Evolutionary conservation across 2,329 filamentous ascomycete species (phyloP), one percentile per base, ranked within the genome.

Genomic region (Curvularia sp.): DNA sequence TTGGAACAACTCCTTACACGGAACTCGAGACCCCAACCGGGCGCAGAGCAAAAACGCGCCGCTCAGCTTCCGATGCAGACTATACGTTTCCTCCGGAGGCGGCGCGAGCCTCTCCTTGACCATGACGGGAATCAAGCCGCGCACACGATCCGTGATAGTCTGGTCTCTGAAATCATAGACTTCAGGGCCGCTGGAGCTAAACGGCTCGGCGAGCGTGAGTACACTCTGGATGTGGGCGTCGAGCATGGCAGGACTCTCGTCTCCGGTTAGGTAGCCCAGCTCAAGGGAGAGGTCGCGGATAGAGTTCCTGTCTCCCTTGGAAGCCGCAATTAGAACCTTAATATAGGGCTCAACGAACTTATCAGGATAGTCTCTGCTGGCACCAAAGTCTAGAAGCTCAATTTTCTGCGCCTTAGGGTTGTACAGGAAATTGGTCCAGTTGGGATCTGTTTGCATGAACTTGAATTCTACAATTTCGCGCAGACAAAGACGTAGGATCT

Each of bases 371-470:
- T 93, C 94, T 69, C 95, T 85, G 19, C 90, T 93, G 34, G 95
- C 95, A 58, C 95, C 95, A 77, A 99, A 99, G 78, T 99, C 96
- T 51, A 99, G 87, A 1, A 99, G 86, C 77, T 97, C 93, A 13
- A 99, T 88, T 72, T 87, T 90, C 68, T 87, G 81, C 3, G 84
- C 87, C 19, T 81, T 69, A 1, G 87, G 81, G 69, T 98, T 95
- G 82, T 92, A 99, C 19, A 98, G 83, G 77, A 99, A 99, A 78
- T 99, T 99, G 32, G 94, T 98, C 95, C 95, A 99, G 82, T 99
- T 99, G 39, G 95, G 95, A 74, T 99, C 95, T 5, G 95, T 99
- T 80, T 99, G 95, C 95, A 99, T 99, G 81, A 96, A 98, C 60
- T 84, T 88, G 85, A 97, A 98, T 78, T 97, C 92, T 64, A 89